Percentiles rank a stretch among this genome's conserved stretches.
Evolutionary conservation across 306 rosid genomes (phyloP).

Genomic region (Vigna trinervia): DNA sequence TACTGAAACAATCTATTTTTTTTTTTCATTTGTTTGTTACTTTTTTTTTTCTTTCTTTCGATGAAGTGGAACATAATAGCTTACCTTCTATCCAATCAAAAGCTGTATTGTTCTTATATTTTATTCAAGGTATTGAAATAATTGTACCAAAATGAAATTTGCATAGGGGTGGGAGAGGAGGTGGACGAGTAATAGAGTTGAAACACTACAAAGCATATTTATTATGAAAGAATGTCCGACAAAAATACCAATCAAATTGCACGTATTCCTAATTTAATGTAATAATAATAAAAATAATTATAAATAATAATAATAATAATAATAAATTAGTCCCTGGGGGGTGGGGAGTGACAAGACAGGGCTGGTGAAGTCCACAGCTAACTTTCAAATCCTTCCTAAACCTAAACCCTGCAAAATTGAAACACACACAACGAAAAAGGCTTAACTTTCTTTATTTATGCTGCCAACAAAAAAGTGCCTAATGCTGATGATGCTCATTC

Average conservation of each 20-base stretch:
- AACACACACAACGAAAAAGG: constrained; percentile 30
- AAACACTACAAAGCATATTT: neutral
- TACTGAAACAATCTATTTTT: no score
- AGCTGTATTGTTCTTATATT: neutral
- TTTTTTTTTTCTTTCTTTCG: no score
- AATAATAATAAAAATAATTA: neutral
- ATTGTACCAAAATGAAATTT: neutral
- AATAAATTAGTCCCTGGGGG: neutral
- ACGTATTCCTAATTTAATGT: neutral
- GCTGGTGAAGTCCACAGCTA: constrained; percentile 20
- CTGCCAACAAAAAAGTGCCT: constrained; percentile 45
- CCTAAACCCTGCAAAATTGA: constrained; percentile 37
- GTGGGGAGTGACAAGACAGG: constrained; percentile 1
- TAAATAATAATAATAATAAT: neutral
- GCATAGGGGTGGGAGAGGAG: neutral
- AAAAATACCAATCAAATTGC: constrained; percentile 40
- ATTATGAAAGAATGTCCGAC: constrained; percentile 40
- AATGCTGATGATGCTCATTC: constrained; percentile 30
- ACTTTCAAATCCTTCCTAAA: constrained; percentile 43
- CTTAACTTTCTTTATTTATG: constrained; percentile 45
- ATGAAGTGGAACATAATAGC: neutral
- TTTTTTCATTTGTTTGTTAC: no score
- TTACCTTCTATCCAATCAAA: neutral
- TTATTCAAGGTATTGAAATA: neutral
- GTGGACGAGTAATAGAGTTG: neutral